Base-by-base conservation (phyloP, 768 basidiomycete species). In the Suillus alpinus region DNA sequence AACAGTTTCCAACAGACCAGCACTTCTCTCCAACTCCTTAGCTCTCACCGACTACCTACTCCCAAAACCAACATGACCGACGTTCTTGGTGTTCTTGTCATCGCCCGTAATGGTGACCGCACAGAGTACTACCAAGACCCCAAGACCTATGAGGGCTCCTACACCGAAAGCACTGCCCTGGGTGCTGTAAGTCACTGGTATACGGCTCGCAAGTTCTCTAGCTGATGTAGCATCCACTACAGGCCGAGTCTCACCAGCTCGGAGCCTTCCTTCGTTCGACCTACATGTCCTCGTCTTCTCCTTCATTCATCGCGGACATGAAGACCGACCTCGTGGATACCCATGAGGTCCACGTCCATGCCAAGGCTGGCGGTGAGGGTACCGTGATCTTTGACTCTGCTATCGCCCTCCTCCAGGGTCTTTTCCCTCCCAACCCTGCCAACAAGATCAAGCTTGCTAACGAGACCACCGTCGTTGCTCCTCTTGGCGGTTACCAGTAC, bases 351-450 rank as follows among this genome's bases (percentile, higher is more conserved):
- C 86, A 87, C 65, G 82, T 89, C 57, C 86, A 86, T 63, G 90
- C 89, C 72, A 94, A 94, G 77, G 87, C 86, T 57, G 91, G 92
- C 50, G 87, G 86, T 56, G 92, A 95, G 71, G 92, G 92, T 51
- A 80, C 85, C n/a, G 87, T 90, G 56, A 91, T 94, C 66, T 91
- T 92, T 73, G 92, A 94, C 79, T 89, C 89, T 6, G 87, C 91
- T 36, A 88, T 89, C 57, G 92, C 93, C 34, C 79, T 93, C 57
- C 83, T 93, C 44, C 94, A 95, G 75, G 92, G 92, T 46, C 79
- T 94, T 53, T 93, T 87, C 82, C 92, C 92, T 26, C 91, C 92
- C n/a, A 89, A 82, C 69, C 75, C 78, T 10, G 79, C 82, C 40
- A 89, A 91, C 76, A 86, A 83, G 69, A 88, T 89, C 65, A 79